phyloP scores from a whole-genome alignment of 805 yeast species.

The Barnettozyma pratensis region DNA sequence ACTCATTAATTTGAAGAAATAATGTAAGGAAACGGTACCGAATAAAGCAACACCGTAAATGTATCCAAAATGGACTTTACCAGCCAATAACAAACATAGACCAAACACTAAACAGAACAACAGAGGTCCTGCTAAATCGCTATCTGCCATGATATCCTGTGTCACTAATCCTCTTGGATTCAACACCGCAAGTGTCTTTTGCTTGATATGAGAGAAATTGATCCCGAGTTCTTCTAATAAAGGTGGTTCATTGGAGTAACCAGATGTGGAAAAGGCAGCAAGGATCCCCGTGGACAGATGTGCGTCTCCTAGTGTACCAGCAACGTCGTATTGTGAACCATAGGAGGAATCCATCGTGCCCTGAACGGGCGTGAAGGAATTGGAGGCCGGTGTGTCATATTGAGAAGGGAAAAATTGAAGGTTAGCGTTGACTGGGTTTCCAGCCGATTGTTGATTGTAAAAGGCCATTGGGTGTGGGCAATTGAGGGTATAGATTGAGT shows the following conservation, averaged over 20 bases:
- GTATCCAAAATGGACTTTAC: constrained; percentile 95
- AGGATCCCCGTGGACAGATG: constrained; percentile 68
- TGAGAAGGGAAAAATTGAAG: constrained; percentile 27
- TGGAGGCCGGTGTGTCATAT: constrained; percentile 12
- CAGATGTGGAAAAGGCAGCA: constrained; percentile 90
- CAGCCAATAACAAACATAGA: constrained; percentile 71
- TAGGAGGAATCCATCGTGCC: constrained; percentile 32
- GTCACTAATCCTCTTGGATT: constrained; percentile 64
- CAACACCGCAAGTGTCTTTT: constrained; percentile 81
- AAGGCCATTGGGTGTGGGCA: constrained; percentile 6
- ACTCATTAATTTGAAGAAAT: constrained; percentile 84
- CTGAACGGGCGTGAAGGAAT: constrained; percentile 20
- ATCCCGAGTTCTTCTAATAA: constrained; percentile 89
- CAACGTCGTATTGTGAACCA: constrained; percentile 15
- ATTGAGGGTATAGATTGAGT: too few species aligned
- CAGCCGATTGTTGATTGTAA: constrained; percentile 3
- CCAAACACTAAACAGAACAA: constrained; percentile 87
- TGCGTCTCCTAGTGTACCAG: constrained; percentile 26
- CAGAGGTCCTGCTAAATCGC: constrained; percentile 94
- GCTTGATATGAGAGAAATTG: constrained; percentile 80
- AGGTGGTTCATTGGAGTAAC: constrained; percentile 94
- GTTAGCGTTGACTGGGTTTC: constrained; percentile 8
- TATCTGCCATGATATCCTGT: constrained; percentile 75
- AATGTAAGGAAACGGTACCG: constrained; percentile 82
- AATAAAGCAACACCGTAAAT: constrained; percentile 93